Conservation (phyloP, 2,329 filamentous ascomycete species). For the Pseudogymnoascus sp. region DNA sequence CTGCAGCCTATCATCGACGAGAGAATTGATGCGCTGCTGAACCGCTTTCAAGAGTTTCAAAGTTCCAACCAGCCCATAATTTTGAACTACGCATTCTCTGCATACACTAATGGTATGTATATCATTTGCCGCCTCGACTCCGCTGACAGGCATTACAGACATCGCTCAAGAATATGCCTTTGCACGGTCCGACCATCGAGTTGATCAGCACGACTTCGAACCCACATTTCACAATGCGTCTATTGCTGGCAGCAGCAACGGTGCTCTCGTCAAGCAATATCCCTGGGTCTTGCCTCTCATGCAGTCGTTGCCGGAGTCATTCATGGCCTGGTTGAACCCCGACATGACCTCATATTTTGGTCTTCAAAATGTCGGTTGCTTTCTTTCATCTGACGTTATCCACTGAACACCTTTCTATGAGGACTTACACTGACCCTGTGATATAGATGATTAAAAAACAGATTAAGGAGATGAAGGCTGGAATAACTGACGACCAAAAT, state of each 20-base stretch:
- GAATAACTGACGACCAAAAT: conserved; percentile 11
- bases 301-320: conserved; percentile 11
- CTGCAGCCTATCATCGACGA: conserved; percentile 19
- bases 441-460: conserved; percentile 12
- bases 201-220: conserved; percentile 21
- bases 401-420: not conserved
- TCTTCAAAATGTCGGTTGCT: conserved; percentile 13
- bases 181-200: conserved; percentile 19
- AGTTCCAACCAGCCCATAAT: conserved; percentile 14
- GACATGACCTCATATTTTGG: conserved; percentile 16
- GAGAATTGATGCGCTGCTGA: conserved; percentile 16
- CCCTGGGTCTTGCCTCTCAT: conserved; percentile 16
- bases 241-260: conserved; percentile 12
- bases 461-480: conserved; percentile 9
- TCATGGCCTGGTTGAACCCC: conserved; percentile 13
- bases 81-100: conserved; percentile 16
- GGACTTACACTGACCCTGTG: not conserved
- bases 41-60: conserved; percentile 17
- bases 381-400: not conserved
- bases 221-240: conserved; percentile 17
- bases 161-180: conserved; percentile 27
- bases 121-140: not conserved
- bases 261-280: conserved; percentile 19
- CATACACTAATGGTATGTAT: conserved; percentile 16
- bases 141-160: conserved; percentile 18